Base-by-base conservation (phyloP, 1,284 basidiomycete species). In the Xerocomus minutiporus region DNA sequence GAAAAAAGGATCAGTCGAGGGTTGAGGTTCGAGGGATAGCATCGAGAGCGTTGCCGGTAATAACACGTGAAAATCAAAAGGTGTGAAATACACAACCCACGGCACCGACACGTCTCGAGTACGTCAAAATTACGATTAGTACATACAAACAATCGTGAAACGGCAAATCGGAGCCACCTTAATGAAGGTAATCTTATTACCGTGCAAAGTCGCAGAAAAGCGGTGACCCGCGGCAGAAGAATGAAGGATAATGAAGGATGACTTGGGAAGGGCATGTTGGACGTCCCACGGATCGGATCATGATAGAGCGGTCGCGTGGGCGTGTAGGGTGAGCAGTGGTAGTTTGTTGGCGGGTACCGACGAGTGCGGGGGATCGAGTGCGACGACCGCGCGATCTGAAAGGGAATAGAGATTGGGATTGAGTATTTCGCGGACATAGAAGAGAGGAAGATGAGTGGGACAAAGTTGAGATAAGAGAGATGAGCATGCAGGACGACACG, bases 81-180 rank as follows among this genome's bases (percentile, higher is more conserved):
- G 31, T 8, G 45, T 32, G 55, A 61, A 46, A 41, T 48, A 55
- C 13, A 2, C 25, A 32, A 23, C 9, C 48, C 12, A 64, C 61
- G 61, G 61, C 52, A 58, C 61, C 61, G 61, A 64, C 51, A 62
- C 57, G 61, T 62, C 53, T 64, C 7, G 51, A 58, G 57, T 66
- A 66, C 63, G 64, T 66, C 53, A 64, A 60, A 62, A 43, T 60
- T 47, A 55, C 41, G 42, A 54, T 46, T 20, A 20, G 53, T 15
- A 17, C 9, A 35, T 32, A 46, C 41, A 20, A 57, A 51, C 8
- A 55, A 56, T 61, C 51, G 47, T 26, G 56, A 42, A n/a, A 51
- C 55, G 58, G 60, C 57, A 61, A 64, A 62, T 62, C 61, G 58
- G 41, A 59, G 49, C 39, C 44, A 52, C 20, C 40, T 53, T 55